phyloP scores from a whole-genome alignment of 176 grass and related monocot species.

The Eremochloa ophiuroides region DNA sequence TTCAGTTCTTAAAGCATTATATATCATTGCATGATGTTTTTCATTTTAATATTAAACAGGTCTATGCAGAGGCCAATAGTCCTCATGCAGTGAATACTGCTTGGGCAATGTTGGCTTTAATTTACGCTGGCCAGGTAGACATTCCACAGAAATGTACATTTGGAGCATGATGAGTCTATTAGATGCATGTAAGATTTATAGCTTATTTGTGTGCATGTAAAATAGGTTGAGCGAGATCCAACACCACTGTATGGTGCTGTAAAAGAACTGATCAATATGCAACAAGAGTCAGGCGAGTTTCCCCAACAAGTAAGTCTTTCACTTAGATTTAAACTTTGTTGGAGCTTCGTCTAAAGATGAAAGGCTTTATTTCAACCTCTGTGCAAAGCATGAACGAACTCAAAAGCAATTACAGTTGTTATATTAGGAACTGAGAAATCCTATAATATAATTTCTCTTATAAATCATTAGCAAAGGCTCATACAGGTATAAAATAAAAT shows the following conservation, averaged over 20 bases:
- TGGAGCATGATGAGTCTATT: background rate
- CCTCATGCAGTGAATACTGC: constrained; percentile 52
- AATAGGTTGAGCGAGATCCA: constrained; percentile 26
- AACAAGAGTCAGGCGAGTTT: constrained; percentile 42
- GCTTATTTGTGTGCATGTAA: background rate
- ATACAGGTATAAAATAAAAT: background rate
- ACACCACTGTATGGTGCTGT: constrained; percentile 30
- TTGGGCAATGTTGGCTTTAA: constrained; percentile 56
- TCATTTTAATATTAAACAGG: background rate
- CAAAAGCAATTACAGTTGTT: background rate
- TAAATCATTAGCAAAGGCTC: background rate
- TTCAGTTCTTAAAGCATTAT: background rate
- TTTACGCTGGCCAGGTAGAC: constrained; percentile 42
- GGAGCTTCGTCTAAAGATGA: background rate
- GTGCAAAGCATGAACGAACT: background rate
- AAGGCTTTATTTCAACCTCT: background rate
- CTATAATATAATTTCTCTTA: background rate
- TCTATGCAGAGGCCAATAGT: background rate
- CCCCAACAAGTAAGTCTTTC: constrained; percentile 43
- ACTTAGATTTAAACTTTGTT: background rate
- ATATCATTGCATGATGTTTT: background rate
- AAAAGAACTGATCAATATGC: constrained; percentile 35
- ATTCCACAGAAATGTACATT: background rate
- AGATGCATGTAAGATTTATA: background rate
- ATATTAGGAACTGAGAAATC: background rate